Evolutionary conservation across 139 green algal genomes (phyloP), one percentile per base, ranked within the genome.

Genomic region (Edaphochlamys debaryana): DNA sequence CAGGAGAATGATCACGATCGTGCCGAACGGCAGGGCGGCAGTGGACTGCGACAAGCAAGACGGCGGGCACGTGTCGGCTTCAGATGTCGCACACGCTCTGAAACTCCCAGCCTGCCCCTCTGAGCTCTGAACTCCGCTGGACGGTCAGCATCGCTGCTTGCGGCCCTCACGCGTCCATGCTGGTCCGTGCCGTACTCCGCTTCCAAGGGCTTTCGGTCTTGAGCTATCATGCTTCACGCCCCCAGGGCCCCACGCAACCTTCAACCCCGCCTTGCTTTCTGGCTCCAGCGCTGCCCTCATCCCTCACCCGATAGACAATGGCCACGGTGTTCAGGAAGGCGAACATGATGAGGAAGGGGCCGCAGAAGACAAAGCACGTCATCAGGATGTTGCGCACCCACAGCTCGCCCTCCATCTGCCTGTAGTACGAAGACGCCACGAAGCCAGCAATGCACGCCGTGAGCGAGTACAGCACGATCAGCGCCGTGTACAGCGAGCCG

Each of bases 401-500:
- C 80, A 94, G 88, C 56, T 89, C 89, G 62, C 95, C 94, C 36
- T 94, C 94, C 93, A 98, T 95, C 79, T 90, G 95, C 85, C 94
- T 96, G 94, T 98, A 98, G 77, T 92, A 94, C 19, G 89, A 93
- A 17, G 90, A 88, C 4, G 94, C 90, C 42, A 96, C 91, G 78
- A 98, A 98, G 42, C 96, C 96, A 20, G 96, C 94, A 60, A 94
- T 92, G 63, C 91, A 91, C 0, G 95, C 92, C 1, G 96, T 98
- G n/a, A 98, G 84, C 0, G 96, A 94, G 78, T 99, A 99, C 63
- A 98, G 87, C 50, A 96, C 88, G 45, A 99, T 94, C 37, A 93
- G 90, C 0, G 93, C 90, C 32, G 94, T 95, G 69, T 98, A 93
- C 89, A 99, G 89, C 6, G 93, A 91, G 40, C 96, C 96, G 42